Evolutionary conservation across 371 early-diverging fungal genomes (phyloP).

Genomic region (Syncephalastrum racemosum): DNA sequence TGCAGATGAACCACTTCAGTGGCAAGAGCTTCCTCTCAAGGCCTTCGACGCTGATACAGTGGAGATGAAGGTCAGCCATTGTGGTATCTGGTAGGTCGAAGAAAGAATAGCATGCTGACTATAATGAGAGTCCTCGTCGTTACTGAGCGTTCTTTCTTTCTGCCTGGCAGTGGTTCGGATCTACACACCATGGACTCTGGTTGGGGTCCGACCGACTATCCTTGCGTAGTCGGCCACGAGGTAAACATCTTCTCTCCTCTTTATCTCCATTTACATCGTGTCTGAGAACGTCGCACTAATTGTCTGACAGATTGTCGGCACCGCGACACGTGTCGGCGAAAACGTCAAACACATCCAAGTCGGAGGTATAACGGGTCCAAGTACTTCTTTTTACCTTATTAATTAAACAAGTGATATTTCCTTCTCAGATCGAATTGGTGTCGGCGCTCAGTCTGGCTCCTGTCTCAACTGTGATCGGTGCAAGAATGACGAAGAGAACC

Average conservation of each 20-base stretch:
- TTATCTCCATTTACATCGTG: no score
- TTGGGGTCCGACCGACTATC: slow-evolving; percentile 14
- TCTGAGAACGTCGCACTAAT: no score
- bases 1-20: slow-evolving; percentile 17
- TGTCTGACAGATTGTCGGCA: slow-evolving; percentile 53
- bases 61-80: slow-evolving; percentile 59
- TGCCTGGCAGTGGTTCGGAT: slow-evolving; percentile 33
- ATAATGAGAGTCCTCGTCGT: no score
- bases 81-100: slow-evolving; percentile 28
- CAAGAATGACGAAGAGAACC: slow-evolving; percentile 19
- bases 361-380: slow-evolving; percentile 25
- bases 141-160: no score
- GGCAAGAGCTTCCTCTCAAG: slow-evolving; percentile 18
- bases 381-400: no score
- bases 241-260: not conserved
- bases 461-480: slow-evolving; percentile 38
- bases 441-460: slow-evolving; percentile 59
- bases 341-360: slow-evolving; percentile 52
- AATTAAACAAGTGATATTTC: no score
- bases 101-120: no score
- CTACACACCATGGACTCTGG: slow-evolving; percentile 53
- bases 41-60: slow-evolving; percentile 50
- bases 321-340: slow-evolving; percentile 50
- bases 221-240: slow-evolving; percentile 11
- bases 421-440: slow-evolving; percentile 61